Evolutionary conservation across 495 filamentous ascomycete genomes (phyloP), one percentile per base, ranked within the genome.

Genomic region (Neurospora sp.): DNA sequence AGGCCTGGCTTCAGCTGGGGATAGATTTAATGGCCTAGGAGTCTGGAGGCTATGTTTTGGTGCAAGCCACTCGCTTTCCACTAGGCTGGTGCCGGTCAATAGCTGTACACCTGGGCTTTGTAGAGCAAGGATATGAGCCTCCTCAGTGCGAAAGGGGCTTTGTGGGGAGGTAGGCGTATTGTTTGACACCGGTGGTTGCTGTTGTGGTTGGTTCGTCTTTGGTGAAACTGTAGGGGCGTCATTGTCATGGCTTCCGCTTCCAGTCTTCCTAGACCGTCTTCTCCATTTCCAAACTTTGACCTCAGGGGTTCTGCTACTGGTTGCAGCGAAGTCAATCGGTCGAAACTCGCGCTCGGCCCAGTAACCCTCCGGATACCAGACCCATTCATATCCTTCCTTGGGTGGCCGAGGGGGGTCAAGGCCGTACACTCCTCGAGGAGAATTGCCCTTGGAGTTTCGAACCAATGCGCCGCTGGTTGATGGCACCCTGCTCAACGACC

Each of bases 341-440:
- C 74, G 74, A 39, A 81, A 76, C 70, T 85, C 80, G 11, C 86
- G 81, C 76, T 88, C 86, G 11, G 86, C 86, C 86, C 85, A 87
- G 74, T 86, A 87, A 8, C 86, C 86, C 44, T 84, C 83, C 1
- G 86, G 86, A 75, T 85, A 87, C 86, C 86, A 88, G 11, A 88
- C 86, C 86, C 83, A 88, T 78, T 88, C 86, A 71, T 78, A 79
- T 2, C 86, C 85, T 10, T 85, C 81, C 70, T 76, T 85, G 69
- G 86, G 76, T 1, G 85, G 84, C 10, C 86, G 81, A 37, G 86
- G 86, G 8, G 86, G 86, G 69, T 88, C 86, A 37, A 79, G 69
- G 16, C 74, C 75, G 71, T 40, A 74, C 39, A 54, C 42, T 3
- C 69, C 39, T 66, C 69, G 35, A 20, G 42, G 59, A 69, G 20